Base-by-base conservation (phyloP, 1,284 basidiomycete species). In the Moesziomyces sp. region DNA sequence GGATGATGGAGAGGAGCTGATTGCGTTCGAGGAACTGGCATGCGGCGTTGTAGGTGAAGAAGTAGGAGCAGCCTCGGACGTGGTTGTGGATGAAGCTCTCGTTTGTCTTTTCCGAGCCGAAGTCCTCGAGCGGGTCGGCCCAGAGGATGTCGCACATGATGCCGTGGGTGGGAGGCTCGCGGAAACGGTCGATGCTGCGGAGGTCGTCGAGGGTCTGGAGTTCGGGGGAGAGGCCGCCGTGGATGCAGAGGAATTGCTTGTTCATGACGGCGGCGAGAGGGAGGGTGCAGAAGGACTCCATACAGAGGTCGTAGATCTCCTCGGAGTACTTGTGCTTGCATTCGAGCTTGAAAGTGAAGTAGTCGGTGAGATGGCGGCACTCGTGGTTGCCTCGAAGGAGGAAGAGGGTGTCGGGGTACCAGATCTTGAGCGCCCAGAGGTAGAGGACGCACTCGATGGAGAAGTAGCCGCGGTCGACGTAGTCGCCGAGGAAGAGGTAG, bases 211-310 rank as follows among this genome's bases (percentile, higher is more conserved):
- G 88, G 1, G 93, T 95, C 80, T 93, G 90, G 42, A 97, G 86
- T 82, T 97, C 94, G 0, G 94, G 94, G 0, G 92, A 93, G 28
- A 97, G 88, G 44, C 94, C 94, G 56, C 94, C 94, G 78, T 97
- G 94, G 64, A 97, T 94, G 85, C 94, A 97, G 68, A 97, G 87
- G 86, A 97, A 97, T 85, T 97, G 94, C 86, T 96, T 96, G 88
- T 97, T 97, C 93, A 97, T 95, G 83, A 97, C 86, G 18, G 94
- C 94, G 0, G 94, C 94, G 1, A 97, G 88, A 1, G 94, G 94
- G 3, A 97, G 87, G 4, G 92, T 89, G 85, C 94, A 96, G 87
- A 97, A 97, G 0, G 92, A 92, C 54, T 94, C 92, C 82, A 83
- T 83, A 65, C 81, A 83, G 30, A 83, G 73, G 58, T 83, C 82